Evolutionary conservation across 1,284 basidiomycete species (phyloP).

Genomic region (Leccinum proliferum): DNA sequence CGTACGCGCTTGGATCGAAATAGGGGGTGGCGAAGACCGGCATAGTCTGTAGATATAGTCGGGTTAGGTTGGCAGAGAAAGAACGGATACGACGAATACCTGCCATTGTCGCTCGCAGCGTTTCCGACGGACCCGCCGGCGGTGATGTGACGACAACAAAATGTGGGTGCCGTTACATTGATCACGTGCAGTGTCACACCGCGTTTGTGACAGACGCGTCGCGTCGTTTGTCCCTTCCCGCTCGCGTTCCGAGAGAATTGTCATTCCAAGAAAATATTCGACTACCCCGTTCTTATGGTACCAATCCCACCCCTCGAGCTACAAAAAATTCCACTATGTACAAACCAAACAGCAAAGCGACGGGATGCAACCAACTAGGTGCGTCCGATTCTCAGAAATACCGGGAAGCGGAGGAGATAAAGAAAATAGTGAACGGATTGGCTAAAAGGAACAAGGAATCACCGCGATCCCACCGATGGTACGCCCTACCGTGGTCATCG

Average conservation of each 20-base stretch:
- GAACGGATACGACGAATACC: slow-evolving; percentile 12
- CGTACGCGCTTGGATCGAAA: slow-evolving; percentile 86
- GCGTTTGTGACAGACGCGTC: slow-evolving; percentile 29
- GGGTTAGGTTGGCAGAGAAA: neutral
- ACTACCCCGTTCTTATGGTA: slow-evolving; percentile 19
- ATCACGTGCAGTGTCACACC: slow-evolving; percentile 29
- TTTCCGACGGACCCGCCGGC: neutral
- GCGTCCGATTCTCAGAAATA: slow-evolving; percentile 15
- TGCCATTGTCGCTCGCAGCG: slow-evolving; percentile 16
- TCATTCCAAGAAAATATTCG: slow-evolving; percentile 21
- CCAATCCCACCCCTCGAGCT: slow-evolving; percentile 7
- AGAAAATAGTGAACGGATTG: slow-evolving; percentile 2
- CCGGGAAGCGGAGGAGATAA: slow-evolving; percentile 6
- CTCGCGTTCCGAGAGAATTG: slow-evolving; percentile 1
- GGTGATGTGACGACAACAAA: neutral
- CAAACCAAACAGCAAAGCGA: slow-evolving; percentile 24
- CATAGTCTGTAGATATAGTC: slow-evolving; percentile 42
- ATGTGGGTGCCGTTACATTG: slow-evolving; percentile 20
- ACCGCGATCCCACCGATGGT: slow-evolving; percentile 12
- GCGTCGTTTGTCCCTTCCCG: slow-evolving; percentile 4
- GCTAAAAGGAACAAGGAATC: slow-evolving; percentile 6
- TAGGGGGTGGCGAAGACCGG: slow-evolving; percentile 58
- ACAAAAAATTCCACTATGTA: slow-evolving; percentile 8
- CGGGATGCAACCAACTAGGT: slow-evolving; percentile 8
- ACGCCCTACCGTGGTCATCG: slow-evolving; percentile 2